Evolutionary conservation across 768 basidiomycete species (phyloP), one percentile per base, ranked within the genome.

Genomic region (Pleurotus tuoliensis): DNA sequence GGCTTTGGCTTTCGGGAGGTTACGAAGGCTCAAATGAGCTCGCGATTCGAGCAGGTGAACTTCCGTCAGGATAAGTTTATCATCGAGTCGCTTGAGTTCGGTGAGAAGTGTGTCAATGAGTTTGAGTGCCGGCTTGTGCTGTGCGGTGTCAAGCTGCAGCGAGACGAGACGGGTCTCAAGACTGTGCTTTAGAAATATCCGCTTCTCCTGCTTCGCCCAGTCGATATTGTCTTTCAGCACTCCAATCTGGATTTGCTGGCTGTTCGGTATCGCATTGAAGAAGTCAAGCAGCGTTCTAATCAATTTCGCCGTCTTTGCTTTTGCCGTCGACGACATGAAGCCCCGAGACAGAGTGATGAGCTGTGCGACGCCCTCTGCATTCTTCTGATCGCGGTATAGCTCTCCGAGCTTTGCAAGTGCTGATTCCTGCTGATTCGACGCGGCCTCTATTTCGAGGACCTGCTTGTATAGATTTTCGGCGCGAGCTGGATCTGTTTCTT

Each of bases 21-120:
- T 98, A 18, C 87, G 87, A 56, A 93, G 83, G 1, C 92, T 93
- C 58, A 94, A 84, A 66, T 95, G 92, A 1, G 95, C 92, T 44
- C 93, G 76, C 56, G 91, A 92, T 72, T 99, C 96, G 39, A 98
- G 81, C 7, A 99, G 80, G 64, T 96, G 94, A 0, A 98, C 94
- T 68, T 98, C 96, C 3, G 95, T 98, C 27, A 99, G 79, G 59
- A 98, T 91, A 83, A 96, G 89, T 78, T 98, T 98, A 74, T 98
- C 97, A 69, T 99, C 96, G 24, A 99, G 76, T 22, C 87, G 83
- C 71, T 91, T 94, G 16, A 99, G 82, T 70, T 98, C 97, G 1
- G 87, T 87, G 34, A 98, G 79, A n/a, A 99, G 82, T 0, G 79
- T 76, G 58, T 95, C 94, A 60, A 98, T 94, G 49, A 93, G 80